A percentile compares a stretch with the other conserved stretches of the same genome.
Conservation (phyloP, 768 basidiomycete species). For the Scleroderma citrinum region DNA sequence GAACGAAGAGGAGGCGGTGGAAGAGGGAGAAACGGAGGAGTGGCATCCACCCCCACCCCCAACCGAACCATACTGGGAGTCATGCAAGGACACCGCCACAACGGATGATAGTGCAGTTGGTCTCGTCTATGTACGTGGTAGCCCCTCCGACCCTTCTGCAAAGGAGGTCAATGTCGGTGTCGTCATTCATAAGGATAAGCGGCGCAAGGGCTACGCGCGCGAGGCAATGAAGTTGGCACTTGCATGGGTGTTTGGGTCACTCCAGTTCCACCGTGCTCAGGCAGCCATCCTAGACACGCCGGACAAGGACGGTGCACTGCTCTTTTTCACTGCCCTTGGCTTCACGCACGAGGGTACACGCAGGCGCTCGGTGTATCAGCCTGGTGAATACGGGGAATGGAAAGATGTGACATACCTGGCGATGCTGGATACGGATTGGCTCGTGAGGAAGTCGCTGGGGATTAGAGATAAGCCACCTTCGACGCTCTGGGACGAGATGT, state of each 20-base stretch:
- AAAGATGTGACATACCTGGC: conserved; percentile 57
- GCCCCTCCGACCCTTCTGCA: conserved; percentile 13
- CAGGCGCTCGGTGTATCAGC: conserved; percentile 47
- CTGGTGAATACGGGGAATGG: conserved; percentile 39
- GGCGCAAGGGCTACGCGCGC: conserved; percentile 39
- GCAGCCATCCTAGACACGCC: conserved; percentile 41
- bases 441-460: conserved; percentile 27
- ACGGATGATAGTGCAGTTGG: conserved; percentile 7
- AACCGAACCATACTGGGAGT: too few relatives aligned
- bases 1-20: neutral
- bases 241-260: conserved; percentile 37
- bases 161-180: conserved; percentile 57
- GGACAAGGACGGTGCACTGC: conserved; percentile 37
- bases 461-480: conserved; percentile 10
- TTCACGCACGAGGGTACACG: conserved; percentile 62
- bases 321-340: conserved; percentile 43
- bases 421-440: conserved; percentile 59
- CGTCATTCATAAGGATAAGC: conserved; percentile 34
- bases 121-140: conserved; percentile 23
- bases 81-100: neutral
- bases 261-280: conserved; percentile 31
- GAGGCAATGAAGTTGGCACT: conserved; percentile 42
- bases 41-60: neutral
- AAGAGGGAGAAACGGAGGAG: neutral
- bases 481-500: conserved; percentile 58